Percentiles rank a stretch among this genome's conserved stretches.
phyloP scores from a whole-genome alignment of 805 yeast species.

The Kodamaea kakaduensis region DNA sequence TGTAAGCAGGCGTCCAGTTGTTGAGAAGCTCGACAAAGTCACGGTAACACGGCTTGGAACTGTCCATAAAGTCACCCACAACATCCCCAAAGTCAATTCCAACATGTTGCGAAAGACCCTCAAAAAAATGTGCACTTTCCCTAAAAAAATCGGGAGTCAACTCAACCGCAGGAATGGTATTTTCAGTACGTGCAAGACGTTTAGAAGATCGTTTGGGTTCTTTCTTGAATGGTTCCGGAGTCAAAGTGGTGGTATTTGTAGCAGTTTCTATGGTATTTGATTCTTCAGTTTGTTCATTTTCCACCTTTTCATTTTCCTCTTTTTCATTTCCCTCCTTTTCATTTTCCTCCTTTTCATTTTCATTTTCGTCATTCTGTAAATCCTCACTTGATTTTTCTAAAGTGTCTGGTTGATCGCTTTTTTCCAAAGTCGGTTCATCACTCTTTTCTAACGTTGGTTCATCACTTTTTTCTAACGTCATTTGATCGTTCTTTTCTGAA shows the following conservation, averaged over 20 bases:
- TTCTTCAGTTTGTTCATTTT: slow-evolving; percentile 13
- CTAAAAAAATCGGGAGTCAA: slow-evolving; percentile 22
- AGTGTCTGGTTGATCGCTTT: too few species aligned
- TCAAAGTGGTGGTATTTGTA: not conserved
- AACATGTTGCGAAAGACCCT: slow-evolving; percentile 18
- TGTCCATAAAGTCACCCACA: slow-evolving; percentile 13
- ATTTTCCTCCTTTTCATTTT: too few species aligned
- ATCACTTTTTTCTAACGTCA: too few species aligned
- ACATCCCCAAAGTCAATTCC: slow-evolving; percentile 4
- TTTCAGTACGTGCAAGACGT: slow-evolving; percentile 27
- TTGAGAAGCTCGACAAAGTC: slow-evolving; percentile 7
- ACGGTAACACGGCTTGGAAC: not conserved
- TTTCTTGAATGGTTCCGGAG: slow-evolving; percentile 3
- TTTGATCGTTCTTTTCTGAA: too few species aligned
- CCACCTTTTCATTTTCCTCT: slow-evolving; percentile 7
- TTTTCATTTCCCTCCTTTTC: not conserved
- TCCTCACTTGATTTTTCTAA: too few species aligned
- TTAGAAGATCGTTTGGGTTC: slow-evolving; percentile 28
- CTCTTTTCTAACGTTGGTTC: too few species aligned
- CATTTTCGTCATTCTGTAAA: too few species aligned
- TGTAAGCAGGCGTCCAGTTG: slow-evolving; percentile 6
- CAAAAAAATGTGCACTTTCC: slow-evolving; percentile 26
- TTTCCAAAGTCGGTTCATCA: too few species aligned
- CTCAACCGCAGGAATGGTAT: slow-evolving; percentile 18
- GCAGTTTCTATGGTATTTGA: not conserved